Conservation (phyloP, 495 filamentous ascomycete genomes). For the Apodospora peruviana region DNA sequence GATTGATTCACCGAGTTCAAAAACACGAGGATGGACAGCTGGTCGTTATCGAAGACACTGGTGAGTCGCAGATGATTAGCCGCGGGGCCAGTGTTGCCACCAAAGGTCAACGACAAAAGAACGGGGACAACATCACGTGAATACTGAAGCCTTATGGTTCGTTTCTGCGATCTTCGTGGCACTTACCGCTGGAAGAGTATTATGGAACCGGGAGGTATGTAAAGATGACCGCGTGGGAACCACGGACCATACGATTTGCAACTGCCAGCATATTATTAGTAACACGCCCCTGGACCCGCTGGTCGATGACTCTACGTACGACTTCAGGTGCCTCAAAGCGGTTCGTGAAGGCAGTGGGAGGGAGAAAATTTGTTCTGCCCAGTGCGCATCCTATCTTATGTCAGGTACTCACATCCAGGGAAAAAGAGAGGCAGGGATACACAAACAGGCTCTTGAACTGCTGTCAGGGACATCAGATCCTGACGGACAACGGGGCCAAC, state of each 20-base stretch:
- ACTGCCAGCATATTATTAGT: conserved; percentile 10
- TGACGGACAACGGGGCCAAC: conserved; percentile 23
- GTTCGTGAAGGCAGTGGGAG: conserved; percentile 45
- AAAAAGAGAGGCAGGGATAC: conserved; percentile 1
- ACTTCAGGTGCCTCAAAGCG: conserved; percentile 35
- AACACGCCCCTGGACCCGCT: not conserved
- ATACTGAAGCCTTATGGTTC: too few relatives aligned
- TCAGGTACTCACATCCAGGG: not conserved
- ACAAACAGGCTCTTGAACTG: conserved; percentile 24
- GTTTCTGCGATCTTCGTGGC: too few relatives aligned
- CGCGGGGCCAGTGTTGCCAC: too few relatives aligned
- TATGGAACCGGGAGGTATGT: conserved; percentile 38
- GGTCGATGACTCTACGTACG: conserved; percentile 8
- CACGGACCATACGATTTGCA: conserved; percentile 32
- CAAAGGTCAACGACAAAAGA: too few relatives aligned
- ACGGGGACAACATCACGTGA: too few relatives aligned
- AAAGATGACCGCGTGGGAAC: conserved; percentile 34
- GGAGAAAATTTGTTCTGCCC: conserved; percentile 54
- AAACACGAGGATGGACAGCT: conserved; percentile 43
- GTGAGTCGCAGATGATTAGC: not conserved
- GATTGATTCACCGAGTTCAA: conserved; percentile 32
- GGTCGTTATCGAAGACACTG: conserved; percentile 48
- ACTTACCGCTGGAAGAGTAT: conserved; percentile 48
- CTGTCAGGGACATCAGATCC: conserved; percentile 19
- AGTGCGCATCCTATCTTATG: conserved; percentile 22